Evolutionary conservation across 345 rosid species (phyloP).

Genomic region (Psidium guajava): DNA sequence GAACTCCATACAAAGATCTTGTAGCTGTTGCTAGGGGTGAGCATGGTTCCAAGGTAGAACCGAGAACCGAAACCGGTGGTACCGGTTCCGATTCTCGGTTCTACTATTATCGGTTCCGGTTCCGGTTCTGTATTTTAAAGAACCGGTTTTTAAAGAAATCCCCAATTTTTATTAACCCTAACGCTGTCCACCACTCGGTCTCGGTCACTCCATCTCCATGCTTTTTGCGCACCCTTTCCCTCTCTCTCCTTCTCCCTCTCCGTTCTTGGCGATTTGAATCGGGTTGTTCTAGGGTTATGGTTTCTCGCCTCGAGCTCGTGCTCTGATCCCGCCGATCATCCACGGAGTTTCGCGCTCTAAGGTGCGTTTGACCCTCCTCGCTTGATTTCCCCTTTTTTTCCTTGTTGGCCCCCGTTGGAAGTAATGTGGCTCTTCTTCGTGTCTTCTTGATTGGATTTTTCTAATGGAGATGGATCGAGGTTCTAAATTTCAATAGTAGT

Average conservation of each 20-base stretch:
- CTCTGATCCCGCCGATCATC: conserved; percentile 12
- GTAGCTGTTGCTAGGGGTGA: no score
- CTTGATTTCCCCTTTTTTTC: neutral
- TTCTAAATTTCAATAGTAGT: conserved; percentile 1
- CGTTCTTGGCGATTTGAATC: neutral
- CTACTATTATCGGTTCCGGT: no score
- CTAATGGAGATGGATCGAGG: neutral
- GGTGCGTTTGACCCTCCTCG: conserved; percentile 16
- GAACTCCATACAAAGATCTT: no score
- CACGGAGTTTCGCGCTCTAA: conserved; percentile 51
- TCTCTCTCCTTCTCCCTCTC: neutral
- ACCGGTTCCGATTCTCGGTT: no score
- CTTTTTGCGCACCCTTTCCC: neutral
- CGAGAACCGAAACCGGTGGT: no score
- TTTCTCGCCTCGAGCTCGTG: conserved; percentile 1
- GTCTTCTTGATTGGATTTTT: neutral
- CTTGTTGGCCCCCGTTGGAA: neutral
- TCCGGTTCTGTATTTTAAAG: no score
- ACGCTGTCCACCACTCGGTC: no score
- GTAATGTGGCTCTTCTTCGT: neutral
- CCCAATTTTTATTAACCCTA: no score
- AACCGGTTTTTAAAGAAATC: no score
- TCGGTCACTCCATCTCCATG: no score
- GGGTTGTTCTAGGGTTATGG: conserved; percentile 4
- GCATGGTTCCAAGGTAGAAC: no score